A percentile compares a stretch with the other conserved stretches of the same genome.
These are phyloP conservation scores for Immersiella caudata DNA, from an alignment of 495 filamentous ascomycete species.

Conservation along the genomic window DNA sequence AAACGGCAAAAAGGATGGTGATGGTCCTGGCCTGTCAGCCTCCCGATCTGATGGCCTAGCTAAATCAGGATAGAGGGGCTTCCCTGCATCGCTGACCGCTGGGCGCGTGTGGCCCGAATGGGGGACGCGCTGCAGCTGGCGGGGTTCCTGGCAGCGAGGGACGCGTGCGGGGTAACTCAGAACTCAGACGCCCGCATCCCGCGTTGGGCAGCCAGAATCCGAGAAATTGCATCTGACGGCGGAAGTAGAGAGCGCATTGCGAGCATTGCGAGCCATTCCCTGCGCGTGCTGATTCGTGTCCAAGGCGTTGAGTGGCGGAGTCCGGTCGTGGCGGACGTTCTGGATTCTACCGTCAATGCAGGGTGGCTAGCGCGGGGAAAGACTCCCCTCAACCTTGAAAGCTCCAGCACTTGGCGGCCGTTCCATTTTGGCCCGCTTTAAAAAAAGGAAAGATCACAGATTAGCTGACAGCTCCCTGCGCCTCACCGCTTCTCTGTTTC, in stretches of 20 bases:
- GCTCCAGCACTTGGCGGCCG: not conserved
- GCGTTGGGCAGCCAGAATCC: slow-evolving; percentile 14
- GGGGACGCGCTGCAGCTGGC: not conserved
- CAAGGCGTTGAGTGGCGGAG: not conserved
- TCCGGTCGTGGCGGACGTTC: not conserved
- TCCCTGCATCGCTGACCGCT: not conserved
- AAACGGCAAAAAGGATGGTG: not conserved
- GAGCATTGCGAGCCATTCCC: too few species aligned
- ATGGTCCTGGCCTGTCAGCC: not conserved
- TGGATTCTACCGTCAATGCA: slow-evolving; percentile 12
- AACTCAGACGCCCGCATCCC: slow-evolving; percentile 1
- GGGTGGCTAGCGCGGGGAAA: not conserved
- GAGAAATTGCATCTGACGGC: not conserved
- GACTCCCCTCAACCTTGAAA: not conserved
- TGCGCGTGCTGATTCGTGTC: too few species aligned
- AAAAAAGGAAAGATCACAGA: not conserved
- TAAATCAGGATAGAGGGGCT: not conserved
- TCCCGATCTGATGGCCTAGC: not conserved
- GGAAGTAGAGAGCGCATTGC: too few species aligned
- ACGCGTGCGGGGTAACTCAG: slow-evolving; percentile 10
- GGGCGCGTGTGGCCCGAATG: not conserved
- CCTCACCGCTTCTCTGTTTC: slow-evolving; percentile 9
- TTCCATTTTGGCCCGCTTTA: not conserved
- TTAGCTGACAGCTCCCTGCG: not conserved
- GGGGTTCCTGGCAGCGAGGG: not conserved